Evolutionary conservation across 2,329 filamentous ascomycete species (phyloP), one percentile per base, ranked within the genome.

Genomic region (Aspergillus neoniger): DNA sequence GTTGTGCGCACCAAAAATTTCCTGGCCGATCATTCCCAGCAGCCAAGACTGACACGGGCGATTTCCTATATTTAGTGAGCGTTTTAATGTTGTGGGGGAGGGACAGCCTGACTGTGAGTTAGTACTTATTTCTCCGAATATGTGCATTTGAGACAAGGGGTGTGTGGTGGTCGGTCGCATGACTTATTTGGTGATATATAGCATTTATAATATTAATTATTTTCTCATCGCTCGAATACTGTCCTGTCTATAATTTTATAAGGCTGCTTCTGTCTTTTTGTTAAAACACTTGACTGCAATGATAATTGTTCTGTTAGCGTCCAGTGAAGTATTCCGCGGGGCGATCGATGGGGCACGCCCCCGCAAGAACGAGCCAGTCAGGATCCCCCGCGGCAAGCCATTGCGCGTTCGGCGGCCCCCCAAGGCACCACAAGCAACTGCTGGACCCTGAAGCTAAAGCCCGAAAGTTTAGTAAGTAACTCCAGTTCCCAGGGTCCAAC

Each of bases 41-140:
- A 23, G 41, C 41, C 41, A 44, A 44, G 41, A 44, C 41, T 21
- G 10, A 44, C 19, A 23, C 41, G 41, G 41, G 19, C 41, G 19
- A 43, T 44, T 44, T 21, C 41, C 41, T 44, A 44, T 23, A 44
- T 44, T 44, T 44, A 44, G 41, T 12, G 41, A 21, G 41, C 41
- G 41, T 44, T 19, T 4, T 4, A 36, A 36, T 36, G 32, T 19
- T 44, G 41, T 44, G 41, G 41, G 41, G 41, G 41, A 23, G 23
- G 23, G 23, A 25, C 23, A 25, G 23, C 23, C 32, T 5, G 32
- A 36, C 5, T 14, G 10, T 14, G 12, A 5, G 32, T 14, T 36
- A 7, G 6, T 25, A 25, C 23, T 25, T 25, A 44, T 14, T 44
- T 14, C 41, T 44, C 41, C 41, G 41, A 44, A 14, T 21, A 43